Evolutionary conservation across 768 basidiomycete species (phyloP).

Genomic region (Fomitopsis pulvina): DNA sequence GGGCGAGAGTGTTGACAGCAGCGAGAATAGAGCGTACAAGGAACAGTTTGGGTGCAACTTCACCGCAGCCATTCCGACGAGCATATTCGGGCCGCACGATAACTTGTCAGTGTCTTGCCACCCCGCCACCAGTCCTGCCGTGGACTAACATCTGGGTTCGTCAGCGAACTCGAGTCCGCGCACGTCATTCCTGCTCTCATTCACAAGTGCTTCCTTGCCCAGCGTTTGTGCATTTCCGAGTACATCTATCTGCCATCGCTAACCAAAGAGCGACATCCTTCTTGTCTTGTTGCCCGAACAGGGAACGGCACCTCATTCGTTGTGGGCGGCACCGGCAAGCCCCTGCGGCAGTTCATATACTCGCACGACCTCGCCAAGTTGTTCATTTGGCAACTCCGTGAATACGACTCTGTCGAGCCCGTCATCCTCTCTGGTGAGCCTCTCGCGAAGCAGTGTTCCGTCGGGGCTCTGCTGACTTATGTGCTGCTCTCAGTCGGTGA

Average conservation of each 20-base stretch:
- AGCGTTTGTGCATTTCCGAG: conserved; percentile 44
- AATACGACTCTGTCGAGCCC: conserved; percentile 90
- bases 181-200: conserved; percentile 95
- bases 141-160: neutral
- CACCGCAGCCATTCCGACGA: conserved; percentile 95
- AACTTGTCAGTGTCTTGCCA: conserved; percentile 59
- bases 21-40: conserved; percentile 72
- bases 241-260: neutral
- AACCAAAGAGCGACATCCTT: neutral
- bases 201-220: conserved; percentile 89
- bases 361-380: conserved; percentile 93
- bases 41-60: conserved; percentile 94
- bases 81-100: conserved; percentile 92
- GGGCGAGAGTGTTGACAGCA: neutral
- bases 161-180: conserved; percentile 78
- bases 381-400: conserved; percentile 87
- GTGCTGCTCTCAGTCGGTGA: conserved; percentile 54
- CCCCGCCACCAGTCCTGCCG: neutral
- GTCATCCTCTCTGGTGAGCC: conserved; percentile 78
- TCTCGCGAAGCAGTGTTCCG: neutral
- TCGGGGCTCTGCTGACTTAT: neutral
- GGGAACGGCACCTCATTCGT: conserved; percentile 82
- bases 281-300: conserved; percentile 17
- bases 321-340: conserved; percentile 87
- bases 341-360: conserved; percentile 96